Base-by-base conservation (phyloP, 352 stramenopile species). In the Globisporangium canariense region DNA sequence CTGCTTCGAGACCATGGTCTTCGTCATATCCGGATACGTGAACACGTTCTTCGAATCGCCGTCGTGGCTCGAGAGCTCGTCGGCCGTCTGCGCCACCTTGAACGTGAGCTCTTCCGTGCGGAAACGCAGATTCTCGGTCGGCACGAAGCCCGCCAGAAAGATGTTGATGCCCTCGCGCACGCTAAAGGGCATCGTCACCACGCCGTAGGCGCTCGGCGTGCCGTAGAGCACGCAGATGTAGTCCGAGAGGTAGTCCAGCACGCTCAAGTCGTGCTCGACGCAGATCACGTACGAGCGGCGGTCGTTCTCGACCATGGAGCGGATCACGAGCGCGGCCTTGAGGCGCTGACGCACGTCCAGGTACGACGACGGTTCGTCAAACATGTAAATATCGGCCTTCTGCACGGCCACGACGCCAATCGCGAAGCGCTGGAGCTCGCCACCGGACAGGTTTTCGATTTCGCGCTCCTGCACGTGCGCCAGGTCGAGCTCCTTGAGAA, bases 161-260 rank as follows among this genome's bases (percentile, higher is more conserved):
- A 99, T 98, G 84, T 99, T 99, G 81, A 99, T 99, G 65, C 98
- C 98, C 76, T 99, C 97, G 66, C 97, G 91, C 46, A 99, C 98
- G 71, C 92, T 98, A 78, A 99, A 99, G 4, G 98, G 98, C 98
- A 99, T 99, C 46, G 98, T 99, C 32, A 99, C 98, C 28, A 99
- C 98, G 68, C 98, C 98, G 83, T 99, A 99, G 32, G 94, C 98
- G 53, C 93, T 98, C 22, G 98, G 94, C 60, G 83, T 96, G 52
- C 98, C 98, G 75, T 99, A 99, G 10, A 99, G 80, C 75, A 98
- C 98, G 78, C 97, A 99, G 69, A 99, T 98, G 79, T 94, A 99
- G 83, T 99, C 98, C 68, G 94, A 98, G 38, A 99, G 73, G 83
- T 99, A 99, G 83, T 99, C 98, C 52, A 99, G 79, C 61, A 99